Conservation (phyloP, 164 flowering plant species). For the Tinospora cordifolia region DNA sequence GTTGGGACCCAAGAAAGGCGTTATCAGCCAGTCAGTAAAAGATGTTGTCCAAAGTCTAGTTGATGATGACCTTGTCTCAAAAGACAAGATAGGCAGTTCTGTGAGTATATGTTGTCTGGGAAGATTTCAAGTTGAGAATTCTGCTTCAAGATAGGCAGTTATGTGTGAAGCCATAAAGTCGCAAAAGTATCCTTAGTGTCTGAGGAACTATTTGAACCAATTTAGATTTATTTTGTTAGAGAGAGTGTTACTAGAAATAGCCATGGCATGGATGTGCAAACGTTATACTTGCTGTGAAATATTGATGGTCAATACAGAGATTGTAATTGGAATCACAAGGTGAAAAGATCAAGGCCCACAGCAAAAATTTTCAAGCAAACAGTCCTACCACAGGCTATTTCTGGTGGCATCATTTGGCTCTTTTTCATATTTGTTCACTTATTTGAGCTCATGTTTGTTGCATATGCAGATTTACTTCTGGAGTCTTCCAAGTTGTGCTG, state of each 20-base stretch:
- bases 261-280: not conserved
- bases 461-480: slow-evolving; percentile 77
- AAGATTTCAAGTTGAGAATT: not conserved
- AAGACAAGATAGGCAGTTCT: slow-evolving; percentile 93
- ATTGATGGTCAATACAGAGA: not conserved
- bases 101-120: slow-evolving; percentile 38
- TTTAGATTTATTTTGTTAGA: not conserved
- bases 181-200: not conserved
- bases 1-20: slow-evolving; percentile 89
- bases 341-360: not conserved
- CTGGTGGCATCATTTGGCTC: not conserved
- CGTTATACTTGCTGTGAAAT: not conserved
- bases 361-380: not conserved
- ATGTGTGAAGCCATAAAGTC: not conserved
- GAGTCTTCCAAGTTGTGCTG: slow-evolving; percentile 99
- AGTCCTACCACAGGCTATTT: not conserved
- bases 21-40: slow-evolving; percentile 87
- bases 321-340: not conserved
- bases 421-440: not conserved
- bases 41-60: slow-evolving; percentile 95
- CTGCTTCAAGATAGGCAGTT: too few relatives aligned
- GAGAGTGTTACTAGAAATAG: not conserved
- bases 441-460: slow-evolving; percentile 6
- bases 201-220: not conserved
- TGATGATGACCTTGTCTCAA: slow-evolving; percentile 93